phyloP scores from a whole-genome alignment of 768 basidiomycete genomes.

The Lactifluus rugatus region DNA sequence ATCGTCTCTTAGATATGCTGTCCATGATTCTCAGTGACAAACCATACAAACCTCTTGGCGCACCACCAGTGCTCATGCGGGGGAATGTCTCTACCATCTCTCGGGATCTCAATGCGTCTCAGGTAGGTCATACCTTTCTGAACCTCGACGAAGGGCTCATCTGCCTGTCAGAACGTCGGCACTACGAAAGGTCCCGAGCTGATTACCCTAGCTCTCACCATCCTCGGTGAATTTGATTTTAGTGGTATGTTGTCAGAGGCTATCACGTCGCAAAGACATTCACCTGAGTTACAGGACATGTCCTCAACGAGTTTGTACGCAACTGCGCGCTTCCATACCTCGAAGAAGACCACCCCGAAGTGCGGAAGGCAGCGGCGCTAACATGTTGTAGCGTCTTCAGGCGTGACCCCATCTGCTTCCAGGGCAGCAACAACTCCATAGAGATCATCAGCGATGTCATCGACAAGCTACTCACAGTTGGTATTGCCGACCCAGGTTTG shows the following conservation, averaged over 20 bases:
- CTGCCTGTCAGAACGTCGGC: not conserved
- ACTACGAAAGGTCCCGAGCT: slow-evolving; percentile 55
- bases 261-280: not conserved
- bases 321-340: slow-evolving; percentile 86
- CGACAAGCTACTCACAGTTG: slow-evolving; percentile 90
- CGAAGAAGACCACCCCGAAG: slow-evolving; percentile 83
- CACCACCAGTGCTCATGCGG: slow-evolving; percentile 54
- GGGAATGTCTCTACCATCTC: slow-evolving; percentile 40
- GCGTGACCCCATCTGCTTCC: slow-evolving; percentile 91
- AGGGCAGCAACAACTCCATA: slow-evolving; percentile 91
- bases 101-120: slow-evolving; percentile 43
- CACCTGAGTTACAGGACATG: slow-evolving; percentile 50
- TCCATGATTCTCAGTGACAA: slow-evolving; percentile 76
- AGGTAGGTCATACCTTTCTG: slow-evolving; percentile 28
- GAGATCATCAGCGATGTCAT: slow-evolving; percentile 98
- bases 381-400: slow-evolving; percentile 91
- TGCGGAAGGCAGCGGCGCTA: slow-evolving; percentile 80
- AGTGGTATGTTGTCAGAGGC: slow-evolving; percentile 44
- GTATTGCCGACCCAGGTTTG: slow-evolving; percentile 89
- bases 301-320: slow-evolving; percentile 92
- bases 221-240: slow-evolving; percentile 90
- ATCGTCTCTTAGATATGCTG: slow-evolving; percentile 80
- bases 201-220: slow-evolving; percentile 74
- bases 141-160: not conserved
- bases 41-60: slow-evolving; percentile 80